Percentiles rank a stretch among this genome's conserved stretches.
Evolutionary conservation across 2,329 filamentous ascomycete genomes (phyloP).

Genomic region (Sarocladiaceae sp.): DNA sequence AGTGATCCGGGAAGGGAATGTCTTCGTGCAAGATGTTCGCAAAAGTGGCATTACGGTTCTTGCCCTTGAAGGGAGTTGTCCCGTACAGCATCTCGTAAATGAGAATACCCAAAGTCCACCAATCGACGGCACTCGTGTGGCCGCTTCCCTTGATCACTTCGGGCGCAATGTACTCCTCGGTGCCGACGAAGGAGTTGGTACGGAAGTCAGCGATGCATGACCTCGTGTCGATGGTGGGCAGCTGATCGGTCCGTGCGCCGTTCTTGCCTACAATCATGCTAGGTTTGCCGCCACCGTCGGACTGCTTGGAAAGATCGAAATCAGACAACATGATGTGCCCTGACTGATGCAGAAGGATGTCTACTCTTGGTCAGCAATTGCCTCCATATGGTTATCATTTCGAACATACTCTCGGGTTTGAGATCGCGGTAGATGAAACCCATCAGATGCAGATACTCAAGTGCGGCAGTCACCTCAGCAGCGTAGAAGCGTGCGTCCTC

Average conservation of each 20-base stretch:
- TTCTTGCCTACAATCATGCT: slow-evolving; percentile 96
- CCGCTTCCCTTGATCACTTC: slow-evolving; percentile 99
- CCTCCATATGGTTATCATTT: background rate
- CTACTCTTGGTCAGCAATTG: slow-evolving; percentile 37
- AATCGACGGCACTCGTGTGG: slow-evolving; percentile 96
- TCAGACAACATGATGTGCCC: slow-evolving; percentile 99
- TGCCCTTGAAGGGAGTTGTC: slow-evolving; percentile 98
- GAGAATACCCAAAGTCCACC: slow-evolving; percentile 97
- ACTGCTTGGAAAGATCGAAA: slow-evolving; percentile 98
- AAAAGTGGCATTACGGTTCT: slow-evolving; percentile 97
- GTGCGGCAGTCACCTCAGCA: slow-evolving; percentile 90
- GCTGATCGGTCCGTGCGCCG: slow-evolving; percentile 76
- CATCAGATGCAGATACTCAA: slow-evolving; percentile 98
- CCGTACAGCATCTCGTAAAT: slow-evolving; percentile 99
- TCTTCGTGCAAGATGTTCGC: slow-evolving; percentile 96
- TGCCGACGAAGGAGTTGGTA: slow-evolving; percentile 97
- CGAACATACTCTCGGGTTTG: slow-evolving; percentile 92
- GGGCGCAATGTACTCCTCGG: slow-evolving; percentile 97
- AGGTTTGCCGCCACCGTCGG: slow-evolving; percentile 88
- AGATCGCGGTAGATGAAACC: slow-evolving; percentile 98
- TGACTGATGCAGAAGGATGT: slow-evolving; percentile 97
- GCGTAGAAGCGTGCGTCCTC: slow-evolving; percentile 97
- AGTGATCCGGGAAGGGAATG: slow-evolving; percentile 90
- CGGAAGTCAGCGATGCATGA: slow-evolving; percentile 98
- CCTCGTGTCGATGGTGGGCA: slow-evolving; percentile 97